Base-by-base conservation (phyloP, 805 yeast species). In the Komagataella ulmi region DNA sequence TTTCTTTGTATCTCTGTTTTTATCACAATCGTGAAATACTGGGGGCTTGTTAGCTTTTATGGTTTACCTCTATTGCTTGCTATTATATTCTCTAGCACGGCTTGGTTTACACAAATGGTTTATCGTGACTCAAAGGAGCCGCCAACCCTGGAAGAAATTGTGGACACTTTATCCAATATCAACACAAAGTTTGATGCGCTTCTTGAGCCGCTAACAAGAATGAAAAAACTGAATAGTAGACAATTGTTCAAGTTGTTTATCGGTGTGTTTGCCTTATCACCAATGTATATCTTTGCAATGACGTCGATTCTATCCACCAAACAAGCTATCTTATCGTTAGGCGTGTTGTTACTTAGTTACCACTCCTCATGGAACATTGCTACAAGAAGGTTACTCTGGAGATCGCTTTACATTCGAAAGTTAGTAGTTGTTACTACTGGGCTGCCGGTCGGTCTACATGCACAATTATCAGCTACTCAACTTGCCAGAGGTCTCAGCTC, bases 101-200 rank as follows among this genome's bases (percentile, higher is more conserved):
- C 70, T 30, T 78, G 81, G 81, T 61, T 68, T 18, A 61, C 72
- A 7, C 70, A 67, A 52, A 68, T 76, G 4, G 67, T 71, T 6
- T 65, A 73, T 3, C 47, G 44, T 17, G 52, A 55, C 12, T 52
- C 51, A 5, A 49, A 53, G 17, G 65, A 56, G 50, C 69, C 72
- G 48, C 81, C 81, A 10, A 77, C 81, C 1, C 61, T 77, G 36
- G 80, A 76, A 50, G 82, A 77, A 56, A 75, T 77, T 2, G 54
- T 77, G 43, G 72, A 71, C 54, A 70, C 77, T 0, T 58, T 76
- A 51, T 70, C 71, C 47, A 78, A 78, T 55, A 66, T 77, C 50
- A 55, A 73, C 2, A 59, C 68, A 0, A 65, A 82, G 44, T 65
- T 65, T 52, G 73, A 70, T 51, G 65, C 72, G 57, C 51, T 74